Base-by-base conservation (phyloP, 1,284 basidiomycete genomes). In the Moniliella sp. region DNA sequence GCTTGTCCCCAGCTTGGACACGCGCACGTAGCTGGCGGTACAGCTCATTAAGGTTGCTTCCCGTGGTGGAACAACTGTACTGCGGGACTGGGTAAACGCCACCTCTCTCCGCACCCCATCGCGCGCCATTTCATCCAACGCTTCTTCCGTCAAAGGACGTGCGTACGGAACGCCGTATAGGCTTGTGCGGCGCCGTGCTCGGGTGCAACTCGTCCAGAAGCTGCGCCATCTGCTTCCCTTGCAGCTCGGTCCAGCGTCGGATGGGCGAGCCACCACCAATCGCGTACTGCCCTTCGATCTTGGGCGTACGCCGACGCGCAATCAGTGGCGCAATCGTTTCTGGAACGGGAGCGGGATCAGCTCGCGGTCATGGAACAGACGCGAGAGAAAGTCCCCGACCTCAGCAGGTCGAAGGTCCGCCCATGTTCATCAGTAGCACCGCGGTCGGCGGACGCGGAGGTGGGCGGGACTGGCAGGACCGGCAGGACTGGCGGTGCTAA, bases 71-170 rank as follows among this genome's bases (percentile, higher is more conserved):
- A 64, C 91, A 97, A 52, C 78, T 83, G 65, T 99, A 99, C 62
- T 99, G 91, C 1, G 91, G 91, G 97, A 99, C 64, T 99, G 91
- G 2, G 82, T 83, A 65, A 99, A 97, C 13, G 86, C 91, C 15
- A 99, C 69, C 0, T 86, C 91, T 35, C 86, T 69, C 56, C 70
- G 76, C 19, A 99, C 83, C 13, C 86, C 83, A 57, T 97, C 91
- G 32, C 66, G 69, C 61, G 73, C 75, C 76, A 99, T 78, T 62
- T 82, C 74, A 35, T 68, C 70, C 13, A 82, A 69, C 15, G 78
- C 76, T 48, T 75, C 74, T 48, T 79, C 74, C 18, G 86, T 93
- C 37, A 94, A 65, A 1, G 88, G 91, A 27, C 72, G 69, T 13
- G 81, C 84, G 61, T 99, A 66, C 61, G 57, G 36, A 50, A 46